Evolutionary conservation across 2,329 filamentous ascomycete species (phyloP).

Genomic region (Blastomyces gilchristii): DNA sequence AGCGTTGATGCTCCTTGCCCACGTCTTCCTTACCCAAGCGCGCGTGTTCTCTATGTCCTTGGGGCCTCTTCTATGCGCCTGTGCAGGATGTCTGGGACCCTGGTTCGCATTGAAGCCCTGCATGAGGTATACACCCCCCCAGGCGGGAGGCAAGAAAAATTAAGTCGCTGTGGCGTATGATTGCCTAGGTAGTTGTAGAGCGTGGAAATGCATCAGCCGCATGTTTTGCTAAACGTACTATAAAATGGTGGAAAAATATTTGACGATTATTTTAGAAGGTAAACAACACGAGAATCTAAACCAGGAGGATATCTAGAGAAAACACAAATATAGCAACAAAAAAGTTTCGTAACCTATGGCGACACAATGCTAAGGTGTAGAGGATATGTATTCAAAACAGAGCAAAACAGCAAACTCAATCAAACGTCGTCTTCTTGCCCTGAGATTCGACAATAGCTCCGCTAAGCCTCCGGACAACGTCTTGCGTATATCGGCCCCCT

Average conservation of each 20-base stretch:
- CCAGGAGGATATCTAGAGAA: neutral
- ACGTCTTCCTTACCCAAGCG: neutral
- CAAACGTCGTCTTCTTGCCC: slow-evolving; percentile 76
- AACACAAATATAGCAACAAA: neutral
- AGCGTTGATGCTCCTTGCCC: neutral
- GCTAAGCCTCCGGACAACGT: slow-evolving; percentile 55
- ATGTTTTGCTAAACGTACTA: neutral
- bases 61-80: neutral
- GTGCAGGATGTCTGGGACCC: neutral
- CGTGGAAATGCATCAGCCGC: neutral
- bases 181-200: neutral
- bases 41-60: neutral
- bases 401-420: slow-evolving; percentile 33
- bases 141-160: neutral
- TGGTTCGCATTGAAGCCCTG: neutral
- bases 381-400: neutral
- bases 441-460: slow-evolving; percentile 67
- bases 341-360: neutral
- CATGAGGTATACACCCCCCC: neutral
- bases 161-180: neutral
- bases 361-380: neutral
- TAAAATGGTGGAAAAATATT: neutral
- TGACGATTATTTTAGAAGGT: neutral
- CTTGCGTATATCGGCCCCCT: slow-evolving; percentile 34
- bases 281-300: neutral